Conservation (phyloP, 176 grass and related monocot genomes). For the Triticum aestivum region DNA sequence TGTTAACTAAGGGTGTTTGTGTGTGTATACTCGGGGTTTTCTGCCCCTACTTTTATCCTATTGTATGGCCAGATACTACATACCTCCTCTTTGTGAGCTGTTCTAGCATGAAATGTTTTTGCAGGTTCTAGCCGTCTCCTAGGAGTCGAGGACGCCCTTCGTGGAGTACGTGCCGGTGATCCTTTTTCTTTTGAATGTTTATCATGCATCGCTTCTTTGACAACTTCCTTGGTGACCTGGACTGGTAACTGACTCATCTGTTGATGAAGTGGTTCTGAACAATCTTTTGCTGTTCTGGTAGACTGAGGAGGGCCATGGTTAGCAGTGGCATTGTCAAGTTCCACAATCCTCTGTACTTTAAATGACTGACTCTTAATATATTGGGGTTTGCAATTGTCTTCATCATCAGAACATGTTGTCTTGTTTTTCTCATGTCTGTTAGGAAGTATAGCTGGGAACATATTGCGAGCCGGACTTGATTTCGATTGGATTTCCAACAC, state of each 20-base stretch:
- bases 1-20: no score
- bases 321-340: slow-evolving; percentile 36
- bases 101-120: slow-evolving; percentile 72
- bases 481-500: slow-evolving; percentile 64
- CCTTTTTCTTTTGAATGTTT: slow-evolving; percentile 36
- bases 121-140: slow-evolving; percentile 54
- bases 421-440: slow-evolving; percentile 31
- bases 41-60: no score
- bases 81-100: slow-evolving; percentile 47
- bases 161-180: slow-evolving; percentile 47
- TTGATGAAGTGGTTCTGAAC: slow-evolving; percentile 35
- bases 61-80: not conserved
- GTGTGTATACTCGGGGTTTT: no score
- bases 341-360: slow-evolving; percentile 47
- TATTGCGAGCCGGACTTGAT: slow-evolving; percentile 35
- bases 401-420: slow-evolving; percentile 41
- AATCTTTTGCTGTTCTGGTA: slow-evolving; percentile 47
- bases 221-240: slow-evolving; percentile 45
- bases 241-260: slow-evolving; percentile 43
- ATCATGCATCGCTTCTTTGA: slow-evolving; percentile 41
- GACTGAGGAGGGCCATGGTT: slow-evolving; percentile 35
- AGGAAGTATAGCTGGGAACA: slow-evolving; percentile 32
- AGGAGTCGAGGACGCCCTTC: slow-evolving; percentile 59
- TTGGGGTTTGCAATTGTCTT: slow-evolving; percentile 43
- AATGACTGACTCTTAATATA: slow-evolving; percentile 67